These are phyloP conservation scores for Posidonia australis DNA, from an alignment of 106 monocot genomes.

Conservation along the genomic window DNA sequence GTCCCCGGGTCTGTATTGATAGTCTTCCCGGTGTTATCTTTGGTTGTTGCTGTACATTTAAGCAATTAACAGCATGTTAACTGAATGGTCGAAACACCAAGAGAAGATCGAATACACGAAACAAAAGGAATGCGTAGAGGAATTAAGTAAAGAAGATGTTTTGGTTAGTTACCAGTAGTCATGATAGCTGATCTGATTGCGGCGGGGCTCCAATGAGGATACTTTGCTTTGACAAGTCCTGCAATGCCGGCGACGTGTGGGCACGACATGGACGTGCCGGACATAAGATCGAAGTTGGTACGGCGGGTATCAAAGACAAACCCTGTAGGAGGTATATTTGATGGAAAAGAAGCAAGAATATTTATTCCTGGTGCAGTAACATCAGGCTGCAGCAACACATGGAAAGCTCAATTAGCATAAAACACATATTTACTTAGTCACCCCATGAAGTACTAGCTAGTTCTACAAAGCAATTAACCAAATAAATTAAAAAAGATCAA, in stretches of 20 bases:
- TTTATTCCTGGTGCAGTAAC: slow-evolving; percentile 24
- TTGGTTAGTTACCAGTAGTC: slow-evolving; percentile 13
- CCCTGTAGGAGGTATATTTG: neutral
- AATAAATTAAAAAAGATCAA: neutral
- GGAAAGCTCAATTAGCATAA: neutral
- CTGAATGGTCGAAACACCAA: too few species aligned
- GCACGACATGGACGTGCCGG: slow-evolving; percentile 31
- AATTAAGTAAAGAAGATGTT: too few species aligned
- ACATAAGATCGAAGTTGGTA: slow-evolving; percentile 1
- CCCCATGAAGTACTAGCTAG: neutral
- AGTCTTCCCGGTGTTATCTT: slow-evolving; percentile 9
- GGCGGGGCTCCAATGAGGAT: slow-evolving; percentile 24
- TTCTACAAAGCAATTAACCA: neutral
- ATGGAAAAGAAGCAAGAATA: slow-evolving; percentile 16
- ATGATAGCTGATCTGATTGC: slow-evolving; percentile 27
- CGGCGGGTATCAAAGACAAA: slow-evolving; percentile 1
- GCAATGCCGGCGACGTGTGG: slow-evolving; percentile 21
- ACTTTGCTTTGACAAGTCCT: slow-evolving; percentile 12
- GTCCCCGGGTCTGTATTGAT: neutral
- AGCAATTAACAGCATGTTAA: too few species aligned
- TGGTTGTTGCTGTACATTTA: slow-evolving; percentile 3
- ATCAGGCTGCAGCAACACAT: slow-evolving; percentile 15
- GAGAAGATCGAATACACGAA: too few species aligned
- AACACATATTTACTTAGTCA: neutral
- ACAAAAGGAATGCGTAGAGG: too few species aligned